phyloP scores from a whole-genome alignment of 768 basidiomycete genomes.

The Russula dissimulans region DNA sequence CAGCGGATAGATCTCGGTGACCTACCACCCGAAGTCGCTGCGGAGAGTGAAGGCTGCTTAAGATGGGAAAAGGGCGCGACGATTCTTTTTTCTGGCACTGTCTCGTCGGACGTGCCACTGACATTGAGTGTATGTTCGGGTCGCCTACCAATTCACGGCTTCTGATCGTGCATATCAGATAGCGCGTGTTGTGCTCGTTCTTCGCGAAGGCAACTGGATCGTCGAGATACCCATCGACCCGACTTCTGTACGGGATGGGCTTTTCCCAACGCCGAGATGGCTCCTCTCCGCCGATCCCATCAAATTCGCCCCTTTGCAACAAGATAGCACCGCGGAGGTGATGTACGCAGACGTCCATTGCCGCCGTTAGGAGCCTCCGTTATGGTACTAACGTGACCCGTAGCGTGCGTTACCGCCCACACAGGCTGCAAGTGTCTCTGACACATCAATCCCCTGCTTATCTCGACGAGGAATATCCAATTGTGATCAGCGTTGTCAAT shows the following conservation, averaged over 20 bases:
- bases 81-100: conserved; percentile 51
- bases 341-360: conserved; percentile 31
- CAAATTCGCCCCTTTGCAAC: conserved; percentile 42
- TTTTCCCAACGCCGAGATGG: conserved; percentile 37
- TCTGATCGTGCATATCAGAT: conserved; percentile 19
- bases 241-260: conserved; percentile 29
- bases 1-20: conserved; percentile 41
- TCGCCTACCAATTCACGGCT: not conserved
- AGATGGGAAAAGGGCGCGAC: conserved; percentile 48
- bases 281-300: conserved; percentile 45
- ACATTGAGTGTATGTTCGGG: conserved; percentile 42
- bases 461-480: conserved; percentile 72
- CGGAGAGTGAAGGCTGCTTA: conserved; percentile 35
- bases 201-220: conserved; percentile 58
- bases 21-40: conserved; percentile 20
- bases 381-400: conserved; percentile 1
- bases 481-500: conserved; percentile 62
- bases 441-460: conserved; percentile 61
- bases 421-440: conserved; percentile 46
- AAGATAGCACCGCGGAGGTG: conserved; percentile 38
- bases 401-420: conserved; percentile 58
- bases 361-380: not conserved
- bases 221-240: conserved; percentile 53
- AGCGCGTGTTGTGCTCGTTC: conserved; percentile 41
- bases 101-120: conserved; percentile 42